Evolutionary conservation across 2,329 filamentous ascomycete species (phyloP), one percentile per base, ranked within the genome.

Genomic region (Sarocladiaceae sp.): DNA sequence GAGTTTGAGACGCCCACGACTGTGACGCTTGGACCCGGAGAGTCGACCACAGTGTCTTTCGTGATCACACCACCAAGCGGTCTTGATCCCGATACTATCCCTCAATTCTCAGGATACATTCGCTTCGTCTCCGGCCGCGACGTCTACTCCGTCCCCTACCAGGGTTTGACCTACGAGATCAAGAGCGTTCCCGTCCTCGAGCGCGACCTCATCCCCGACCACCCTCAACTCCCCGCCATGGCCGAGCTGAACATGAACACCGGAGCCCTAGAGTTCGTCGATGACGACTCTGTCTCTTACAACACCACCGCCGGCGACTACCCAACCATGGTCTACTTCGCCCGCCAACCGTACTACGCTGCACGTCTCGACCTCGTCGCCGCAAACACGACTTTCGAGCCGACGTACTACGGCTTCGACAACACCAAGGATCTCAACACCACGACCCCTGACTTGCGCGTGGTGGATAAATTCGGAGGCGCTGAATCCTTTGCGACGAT

Each of bases 351-450:
- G n/a, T 15, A 25, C 31, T 36, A 28, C n/a, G 51, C 42, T 15
- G 39, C 13, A 4, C 42, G 51, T 18, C 33, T 53, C 5, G 51
- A 53, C 18, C 44, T 53, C 35, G 51, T 53, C 18, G 31, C 42
- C 4, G 42, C 42, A 20, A 53, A 53, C 44, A 53, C 44, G 31
- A 53, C 42, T 7, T 53, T 39, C 23, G 22, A 37, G 28, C 42
- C 51, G 2, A 53, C 51, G 20, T 52, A 52, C 40, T 52, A 47
- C 20, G 51, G 51, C 15, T 52, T 52, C 39, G 35, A 52, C 15
- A n/a, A 17, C 20, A 40, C 42, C 2, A 29, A 40, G 15, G n/a
- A 40, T 2, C 18, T 50, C 12, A 23, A 53, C 10, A 50, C 44
- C 12, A 37, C 25, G 6, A 53, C 44, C 3, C 44, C 51, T 4